phyloP scores from a whole-genome alignment of 148 eudicot genomes.

The Drosera capensis region DNA sequence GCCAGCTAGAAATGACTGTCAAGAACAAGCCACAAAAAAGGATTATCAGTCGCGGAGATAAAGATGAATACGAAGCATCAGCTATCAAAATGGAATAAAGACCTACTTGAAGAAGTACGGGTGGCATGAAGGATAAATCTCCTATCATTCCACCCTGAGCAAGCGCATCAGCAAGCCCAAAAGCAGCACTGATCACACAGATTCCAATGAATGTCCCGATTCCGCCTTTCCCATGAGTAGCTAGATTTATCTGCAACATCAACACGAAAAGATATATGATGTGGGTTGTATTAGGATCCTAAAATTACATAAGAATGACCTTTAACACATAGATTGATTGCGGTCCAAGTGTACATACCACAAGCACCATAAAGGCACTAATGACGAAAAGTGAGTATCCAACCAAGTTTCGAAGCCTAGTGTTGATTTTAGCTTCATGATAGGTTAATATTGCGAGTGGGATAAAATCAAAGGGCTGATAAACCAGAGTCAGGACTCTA shows the following conservation, averaged over 20 bases:
- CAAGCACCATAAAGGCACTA: constrained; percentile 15
- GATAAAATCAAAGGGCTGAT: constrained; percentile 31
- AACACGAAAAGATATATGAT: background rate
- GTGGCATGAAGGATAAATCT: constrained; percentile 39
- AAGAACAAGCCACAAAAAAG: background rate
- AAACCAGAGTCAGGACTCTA: constrained; percentile 30
- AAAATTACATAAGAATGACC: background rate
- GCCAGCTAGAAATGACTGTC: constrained; percentile 43
- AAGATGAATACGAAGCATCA: background rate
- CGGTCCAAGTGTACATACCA: constrained; percentile 15
- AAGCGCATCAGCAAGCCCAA: constrained; percentile 53
- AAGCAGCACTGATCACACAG: constrained; percentile 24
- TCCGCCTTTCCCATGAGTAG: constrained; percentile 46
- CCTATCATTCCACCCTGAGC: constrained; percentile 61
- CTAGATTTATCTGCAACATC: constrained; percentile 29
- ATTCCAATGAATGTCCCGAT: constrained; percentile 27
- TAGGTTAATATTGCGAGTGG: constrained; percentile 19
- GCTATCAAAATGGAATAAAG: background rate
- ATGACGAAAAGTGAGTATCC: constrained; percentile 29
- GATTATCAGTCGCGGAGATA: background rate
- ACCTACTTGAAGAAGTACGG: constrained; percentile 37
- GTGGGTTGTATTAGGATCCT: background rate
- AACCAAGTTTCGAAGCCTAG: constrained; percentile 23
- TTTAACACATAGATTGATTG: background rate
- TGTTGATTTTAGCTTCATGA: constrained; percentile 28